Percentiles rank a stretch among this genome's conserved stretches.
Evolutionary conservation across 1,139 yeast genomes (phyloP).

Genomic region (Diutina siamensis): DNA sequence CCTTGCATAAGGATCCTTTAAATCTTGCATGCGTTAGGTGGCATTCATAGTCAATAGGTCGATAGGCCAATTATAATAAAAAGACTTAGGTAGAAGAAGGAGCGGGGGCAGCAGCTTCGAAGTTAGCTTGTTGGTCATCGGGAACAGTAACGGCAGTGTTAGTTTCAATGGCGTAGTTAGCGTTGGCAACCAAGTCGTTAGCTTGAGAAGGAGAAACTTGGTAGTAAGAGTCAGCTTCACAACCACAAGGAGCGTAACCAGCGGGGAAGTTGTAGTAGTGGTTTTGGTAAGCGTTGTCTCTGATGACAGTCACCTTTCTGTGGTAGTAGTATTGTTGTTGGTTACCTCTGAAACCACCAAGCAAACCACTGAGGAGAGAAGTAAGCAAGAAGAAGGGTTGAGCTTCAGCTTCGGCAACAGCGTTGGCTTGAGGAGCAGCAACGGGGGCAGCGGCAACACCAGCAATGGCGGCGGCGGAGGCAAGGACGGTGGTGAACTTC

Average conservation of each 20-base stretch:
- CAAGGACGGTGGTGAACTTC: conserved; percentile 1
- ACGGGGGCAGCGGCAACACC: conserved; percentile 5
- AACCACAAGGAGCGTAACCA: not conserved
- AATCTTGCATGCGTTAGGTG: not conserved
- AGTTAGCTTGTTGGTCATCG: not conserved
- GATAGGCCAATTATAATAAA: too few species aligned
- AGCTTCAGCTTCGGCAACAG: not conserved
- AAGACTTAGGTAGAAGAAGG: not conserved
- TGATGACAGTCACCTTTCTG: conserved; percentile 1
- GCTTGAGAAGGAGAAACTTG: not conserved
- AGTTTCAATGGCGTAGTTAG: not conserved
- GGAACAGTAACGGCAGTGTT: conserved; percentile 1
- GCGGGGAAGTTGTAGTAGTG: conserved; percentile 4
- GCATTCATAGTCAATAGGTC: not conserved
- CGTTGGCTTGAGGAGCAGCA: conserved; percentile 3
- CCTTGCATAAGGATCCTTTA: not conserved
- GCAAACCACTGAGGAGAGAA: not conserved
- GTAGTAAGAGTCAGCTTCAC: not conserved
- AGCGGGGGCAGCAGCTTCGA: not conserved
- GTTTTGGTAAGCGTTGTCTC: not conserved
- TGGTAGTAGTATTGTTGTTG: not conserved
- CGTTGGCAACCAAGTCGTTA: not conserved
- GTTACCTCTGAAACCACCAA: not conserved
- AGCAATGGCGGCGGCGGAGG: conserved; percentile 5
- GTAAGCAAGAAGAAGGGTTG: not conserved